These are phyloP conservation scores for Streptanthus diversifolius DNA, from an alignment of 345 rosid genomes.

Conservation along the genomic window DNA sequence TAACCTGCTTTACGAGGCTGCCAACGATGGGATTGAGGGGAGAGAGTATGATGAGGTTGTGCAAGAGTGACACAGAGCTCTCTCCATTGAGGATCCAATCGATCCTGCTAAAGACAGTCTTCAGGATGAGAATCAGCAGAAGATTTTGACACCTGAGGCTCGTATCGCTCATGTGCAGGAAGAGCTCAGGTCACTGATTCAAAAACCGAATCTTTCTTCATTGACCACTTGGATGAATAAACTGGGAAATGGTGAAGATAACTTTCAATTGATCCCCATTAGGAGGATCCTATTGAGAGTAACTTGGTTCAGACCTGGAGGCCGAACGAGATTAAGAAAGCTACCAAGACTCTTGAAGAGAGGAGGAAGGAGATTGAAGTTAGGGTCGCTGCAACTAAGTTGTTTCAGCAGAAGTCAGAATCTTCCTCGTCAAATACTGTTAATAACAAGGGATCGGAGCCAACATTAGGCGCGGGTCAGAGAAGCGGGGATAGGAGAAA, in stretches of 20 bases:
- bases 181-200: constrained; percentile 68
- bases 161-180: constrained; percentile 70
- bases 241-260: constrained; percentile 82
- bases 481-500: constrained; percentile 76
- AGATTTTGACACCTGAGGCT: constrained; percentile 60
- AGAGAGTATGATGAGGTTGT: constrained; percentile 80
- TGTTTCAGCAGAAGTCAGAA: constrained; percentile 83
- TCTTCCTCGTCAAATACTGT: constrained; percentile 29
- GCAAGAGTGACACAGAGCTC: constrained; percentile 78
- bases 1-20: constrained; percentile 73
- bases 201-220: constrained; percentile 66
- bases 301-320: constrained; percentile 66
- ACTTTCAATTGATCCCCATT: constrained; percentile 64
- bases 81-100: constrained; percentile 62
- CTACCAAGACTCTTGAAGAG: constrained; percentile 87
- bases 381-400: constrained; percentile 83
- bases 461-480: constrained; percentile 43
- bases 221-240: constrained; percentile 82
- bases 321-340: constrained; percentile 93
- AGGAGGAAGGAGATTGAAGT: constrained; percentile 94
- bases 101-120: constrained; percentile 92
- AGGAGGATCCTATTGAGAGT: constrained; percentile 87
- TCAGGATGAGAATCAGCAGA: constrained; percentile 82
- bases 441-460: constrained; percentile 48
- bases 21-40: constrained; percentile 42